These are phyloP conservation scores for Veloboletus limbatus DNA, from an alignment of 1,284 basidiomycete genomes.

Conservation along the genomic window DNA sequence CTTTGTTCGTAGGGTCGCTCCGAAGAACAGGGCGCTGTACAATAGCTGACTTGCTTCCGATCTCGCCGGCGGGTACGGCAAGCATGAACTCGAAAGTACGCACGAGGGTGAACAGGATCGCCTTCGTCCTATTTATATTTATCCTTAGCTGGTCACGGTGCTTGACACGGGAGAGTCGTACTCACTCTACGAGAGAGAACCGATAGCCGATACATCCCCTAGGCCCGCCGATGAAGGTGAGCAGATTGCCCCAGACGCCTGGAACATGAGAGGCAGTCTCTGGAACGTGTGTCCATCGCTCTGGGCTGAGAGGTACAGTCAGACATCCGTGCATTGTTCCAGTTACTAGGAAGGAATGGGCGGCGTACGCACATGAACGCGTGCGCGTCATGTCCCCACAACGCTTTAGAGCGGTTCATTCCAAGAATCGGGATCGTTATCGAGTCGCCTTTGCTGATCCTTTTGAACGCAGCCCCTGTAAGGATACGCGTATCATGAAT, in stretches of 20 bases:
- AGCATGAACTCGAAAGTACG: conserved; percentile 55
- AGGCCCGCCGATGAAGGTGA: conserved; percentile 62
- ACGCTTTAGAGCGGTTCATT: conserved; percentile 38
- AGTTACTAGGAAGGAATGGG: no score
- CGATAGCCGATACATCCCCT: conserved; percentile 69
- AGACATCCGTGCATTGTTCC: neutral
- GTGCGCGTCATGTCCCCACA: conserved; percentile 48
- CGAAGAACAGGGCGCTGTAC: conserved; percentile 42
- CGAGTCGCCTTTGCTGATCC: conserved; percentile 38
- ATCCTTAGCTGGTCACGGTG: neutral
- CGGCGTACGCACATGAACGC: conserved; percentile 27
- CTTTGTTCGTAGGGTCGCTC: conserved; percentile 11
- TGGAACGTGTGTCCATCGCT: conserved; percentile 55
- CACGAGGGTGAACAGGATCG: conserved; percentile 54
- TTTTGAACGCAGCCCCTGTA: conserved; percentile 13
- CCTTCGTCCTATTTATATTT: conserved; percentile 46
- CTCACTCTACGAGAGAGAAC: conserved; percentile 68
- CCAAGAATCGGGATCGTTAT: conserved; percentile 40
- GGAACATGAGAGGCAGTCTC: conserved; percentile 47
- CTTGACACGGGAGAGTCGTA: neutral
- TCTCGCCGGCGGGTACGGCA: conserved; percentile 43
- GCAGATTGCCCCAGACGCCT: conserved; percentile 55
- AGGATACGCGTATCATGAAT: neutral
- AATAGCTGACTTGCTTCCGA: conserved; percentile 37
- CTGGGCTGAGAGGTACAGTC: conserved; percentile 41